Evolutionary conservation across 2,329 filamentous ascomycete species (phyloP), one percentile per base, ranked within the genome.

Genomic region (Furcasterigmium furcatum): DNA sequence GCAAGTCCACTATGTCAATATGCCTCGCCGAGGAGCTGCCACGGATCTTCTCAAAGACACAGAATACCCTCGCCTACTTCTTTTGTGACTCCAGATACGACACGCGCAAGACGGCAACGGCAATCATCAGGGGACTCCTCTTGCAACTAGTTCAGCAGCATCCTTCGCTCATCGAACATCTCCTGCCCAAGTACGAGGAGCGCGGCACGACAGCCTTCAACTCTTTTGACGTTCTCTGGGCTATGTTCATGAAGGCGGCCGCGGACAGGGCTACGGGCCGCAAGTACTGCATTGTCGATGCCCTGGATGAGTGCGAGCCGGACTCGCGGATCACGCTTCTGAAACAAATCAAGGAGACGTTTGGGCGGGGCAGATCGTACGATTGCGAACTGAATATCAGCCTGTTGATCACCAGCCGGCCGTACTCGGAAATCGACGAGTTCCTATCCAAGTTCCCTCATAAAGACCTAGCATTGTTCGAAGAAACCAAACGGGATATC

Each of bases 71-170:
- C n/a, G n/a, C n/a, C n/a, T n/a, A n/a, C n/a, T n/a, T n/a, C n/a
- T n/a, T n/a, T n/a, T n/a, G n/a, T n/a, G n/a, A n/a, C n/a, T n/a
- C n/a, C n/a, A n/a, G n/a, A n/a, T n/a, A n/a, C n/a, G n/a, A n/a
- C n/a, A n/a, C n/a, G n/a, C n/a, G n/a, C n/a, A n/a, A n/a, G n/a
- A n/a, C n/a, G n/a, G n/a, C n/a, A n/a, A n/a, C n/a, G n/a, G n/a
- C n/a, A n/a, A n/a, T n/a, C n/a, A n/a, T n/a, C 20, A 38, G 55
- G 24, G 55, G 56, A 1, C 55, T 59, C 42, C 48, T 59, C 29
- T 30, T 41, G 13, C 52, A 56, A 39, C 46, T 58, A 7, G 38
- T 55, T 9, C 38, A 53, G 22, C 49, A 56, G 41, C 48, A 55
- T 19, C 43, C 46, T 13, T 35, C 34, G 36, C 54, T 58, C 14